Evolutionary conservation across 2,329 filamentous ascomycete genomes (phyloP).

Genomic region (Calonectria pteridis): DNA sequence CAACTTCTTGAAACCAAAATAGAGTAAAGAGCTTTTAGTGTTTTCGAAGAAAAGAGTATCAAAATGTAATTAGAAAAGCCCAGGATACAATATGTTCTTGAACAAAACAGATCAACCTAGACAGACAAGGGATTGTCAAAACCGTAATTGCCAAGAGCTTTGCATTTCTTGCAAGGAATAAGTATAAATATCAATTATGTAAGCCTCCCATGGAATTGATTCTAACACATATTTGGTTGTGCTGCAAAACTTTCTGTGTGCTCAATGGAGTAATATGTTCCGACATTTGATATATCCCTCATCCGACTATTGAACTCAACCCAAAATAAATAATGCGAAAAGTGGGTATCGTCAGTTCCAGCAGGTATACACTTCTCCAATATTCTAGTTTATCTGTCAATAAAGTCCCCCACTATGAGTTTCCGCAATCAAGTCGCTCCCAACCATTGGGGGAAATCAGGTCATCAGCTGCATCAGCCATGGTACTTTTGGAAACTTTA

Average conservation of each 20-base stretch:
- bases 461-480: background rate
- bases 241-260: background rate
- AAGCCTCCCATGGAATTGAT: background rate
- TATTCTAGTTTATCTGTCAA: background rate
- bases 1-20: too few species aligned
- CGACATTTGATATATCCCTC: background rate
- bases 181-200: background rate
- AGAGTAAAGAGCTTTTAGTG: too few species aligned
- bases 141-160: background rate
- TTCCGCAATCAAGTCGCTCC: background rate
- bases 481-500: background rate
- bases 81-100: background rate
- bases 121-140: background rate
- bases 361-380: background rate
- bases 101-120: background rate
- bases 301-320: conserved; percentile 8
- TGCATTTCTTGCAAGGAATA: background rate
- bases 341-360: background rate
- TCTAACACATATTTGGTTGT: background rate
- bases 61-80: too few species aligned
- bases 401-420: background rate
- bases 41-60: background rate
- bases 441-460: background rate
- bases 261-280: conserved; percentile 1
- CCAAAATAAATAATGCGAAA: background rate